phyloP scores from a whole-genome alignment of 2,329 filamentous ascomycete genomes.

The Talaromyces sp. region DNA sequence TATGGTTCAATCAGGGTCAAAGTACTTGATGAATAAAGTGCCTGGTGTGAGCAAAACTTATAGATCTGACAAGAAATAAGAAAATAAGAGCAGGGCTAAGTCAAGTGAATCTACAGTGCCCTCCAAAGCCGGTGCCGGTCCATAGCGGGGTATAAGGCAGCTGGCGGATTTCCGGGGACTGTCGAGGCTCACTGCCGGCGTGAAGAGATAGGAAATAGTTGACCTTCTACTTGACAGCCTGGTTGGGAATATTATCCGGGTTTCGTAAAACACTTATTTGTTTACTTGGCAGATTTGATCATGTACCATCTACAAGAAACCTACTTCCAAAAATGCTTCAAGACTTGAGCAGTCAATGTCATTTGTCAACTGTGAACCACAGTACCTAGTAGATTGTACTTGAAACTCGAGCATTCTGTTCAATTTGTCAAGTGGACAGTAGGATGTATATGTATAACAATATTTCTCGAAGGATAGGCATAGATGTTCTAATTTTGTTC shows the following conservation, averaged over 20 bases:
- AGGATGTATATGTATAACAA: not conserved
- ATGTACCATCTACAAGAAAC: not conserved
- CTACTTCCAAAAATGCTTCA: not conserved
- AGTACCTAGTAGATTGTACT: not conserved
- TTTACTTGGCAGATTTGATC: not conserved
- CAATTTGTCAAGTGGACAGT: not conserved
- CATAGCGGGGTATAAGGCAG: not conserved
- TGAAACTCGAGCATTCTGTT: not conserved
- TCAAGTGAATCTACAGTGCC: not conserved
- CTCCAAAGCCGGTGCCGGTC: not conserved
- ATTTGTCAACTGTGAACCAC: not conserved
- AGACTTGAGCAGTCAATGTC: not conserved
- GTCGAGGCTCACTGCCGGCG: not conserved
- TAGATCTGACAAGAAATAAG: not conserved
- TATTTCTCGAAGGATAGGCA: not conserved
- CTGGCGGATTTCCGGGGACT: not conserved
- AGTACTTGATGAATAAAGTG: not conserved
- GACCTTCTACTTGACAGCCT: not conserved
- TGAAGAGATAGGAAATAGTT: not conserved
- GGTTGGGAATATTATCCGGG: not conserved
- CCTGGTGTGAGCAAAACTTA: not conserved
- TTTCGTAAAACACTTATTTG: not conserved
- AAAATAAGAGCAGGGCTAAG: too few species aligned
- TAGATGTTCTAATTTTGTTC: not conserved
- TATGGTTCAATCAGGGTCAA: not conserved